A percentile compares a stretch with the other conserved stretches of the same genome.
Evolutionary conservation across 2,329 filamentous ascomycete species (phyloP).

Genomic region (Gaeumannomyces sp.): DNA sequence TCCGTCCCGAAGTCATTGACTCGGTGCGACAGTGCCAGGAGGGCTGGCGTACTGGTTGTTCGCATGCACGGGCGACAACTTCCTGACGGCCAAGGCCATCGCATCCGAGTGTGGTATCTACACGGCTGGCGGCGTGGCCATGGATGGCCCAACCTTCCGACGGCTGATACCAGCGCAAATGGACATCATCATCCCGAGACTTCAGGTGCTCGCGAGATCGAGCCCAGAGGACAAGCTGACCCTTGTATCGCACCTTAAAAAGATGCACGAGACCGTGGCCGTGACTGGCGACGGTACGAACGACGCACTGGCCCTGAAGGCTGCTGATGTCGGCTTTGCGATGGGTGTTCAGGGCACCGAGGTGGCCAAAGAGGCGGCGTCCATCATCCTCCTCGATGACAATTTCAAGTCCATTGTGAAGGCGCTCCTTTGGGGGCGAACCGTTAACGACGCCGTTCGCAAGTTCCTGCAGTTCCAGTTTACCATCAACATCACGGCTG

Average conservation of each 20-base stretch:
- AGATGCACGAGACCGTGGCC: conserved; percentile 30
- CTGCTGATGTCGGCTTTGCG: conserved; percentile 56
- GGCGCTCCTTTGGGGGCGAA: conserved; percentile 56
- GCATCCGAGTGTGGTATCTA: conserved; percentile 49
- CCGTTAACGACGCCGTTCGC: conserved; percentile 56
- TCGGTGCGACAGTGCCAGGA: conserved; percentile 48
- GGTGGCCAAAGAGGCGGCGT: conserved; percentile 56
- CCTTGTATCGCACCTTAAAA: conserved; percentile 40
- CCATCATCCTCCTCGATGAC: conserved; percentile 56
- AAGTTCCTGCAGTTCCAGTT: conserved; percentile 59
- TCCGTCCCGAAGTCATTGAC: conserved; percentile 55
- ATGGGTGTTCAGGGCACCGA: conserved; percentile 58
- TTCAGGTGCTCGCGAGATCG: conserved; percentile 47
- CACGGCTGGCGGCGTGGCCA: conserved; percentile 40
- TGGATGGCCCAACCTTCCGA: conserved; percentile 54
- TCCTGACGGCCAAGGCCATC: conserved; percentile 52
- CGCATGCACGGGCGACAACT: conserved; percentile 59
- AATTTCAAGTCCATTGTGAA: conserved; percentile 56
- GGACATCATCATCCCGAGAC: conserved; percentile 41
- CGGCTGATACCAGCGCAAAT: conserved; percentile 41
- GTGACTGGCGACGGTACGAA: conserved; percentile 59
- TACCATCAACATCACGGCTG: conserved; percentile 58
- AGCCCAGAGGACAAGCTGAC: conserved; percentile 47
- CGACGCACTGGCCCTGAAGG: conserved; percentile 53
- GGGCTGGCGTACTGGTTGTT: conserved; percentile 51